Percentiles rank a stretch among this genome's conserved stretches.
Evolutionary conservation across 495 filamentous ascomycete genomes (phyloP).

Genomic region (Neurospora sp.): DNA sequence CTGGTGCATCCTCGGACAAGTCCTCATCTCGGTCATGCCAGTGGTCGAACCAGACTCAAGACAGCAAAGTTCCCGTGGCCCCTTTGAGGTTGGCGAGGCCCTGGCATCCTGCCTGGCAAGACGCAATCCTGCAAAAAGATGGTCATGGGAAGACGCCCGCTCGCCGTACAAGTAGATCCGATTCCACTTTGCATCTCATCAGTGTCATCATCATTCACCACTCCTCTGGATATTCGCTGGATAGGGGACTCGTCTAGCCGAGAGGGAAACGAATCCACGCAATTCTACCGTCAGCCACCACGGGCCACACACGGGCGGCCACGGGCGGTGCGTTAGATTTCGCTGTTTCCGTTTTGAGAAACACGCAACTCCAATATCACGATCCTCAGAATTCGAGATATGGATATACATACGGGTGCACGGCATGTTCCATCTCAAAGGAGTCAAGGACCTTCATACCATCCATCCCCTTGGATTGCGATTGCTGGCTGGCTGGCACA

Average conservation of each 20-base stretch:
- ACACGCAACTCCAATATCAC: not conserved
- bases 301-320: not conserved
- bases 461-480: not conserved
- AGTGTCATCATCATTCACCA: not conserved
- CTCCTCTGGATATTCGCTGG: not conserved
- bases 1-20: not conserved
- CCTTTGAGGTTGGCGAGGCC: no score
- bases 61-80: not conserved
- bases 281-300: conserved; percentile 21
- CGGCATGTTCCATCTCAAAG: not conserved
- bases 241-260: conserved; percentile 11
- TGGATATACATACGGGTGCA: not conserved
- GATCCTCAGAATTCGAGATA: not conserved
- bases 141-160: not conserved
- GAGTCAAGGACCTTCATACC: not conserved
- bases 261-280: conserved; percentile 21
- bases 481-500: not conserved
- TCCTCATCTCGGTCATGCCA: not conserved
- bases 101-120: not conserved
- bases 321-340: not conserved
- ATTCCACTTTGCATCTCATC: not conserved
- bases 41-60: not conserved
- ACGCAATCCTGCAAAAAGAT: not conserved
- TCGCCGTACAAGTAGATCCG: not conserved
- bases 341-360: not conserved